These are phyloP conservation scores for Bassia scoparia DNA, from an alignment of 148 eudicot species.

Conservation along the genomic window DNA sequence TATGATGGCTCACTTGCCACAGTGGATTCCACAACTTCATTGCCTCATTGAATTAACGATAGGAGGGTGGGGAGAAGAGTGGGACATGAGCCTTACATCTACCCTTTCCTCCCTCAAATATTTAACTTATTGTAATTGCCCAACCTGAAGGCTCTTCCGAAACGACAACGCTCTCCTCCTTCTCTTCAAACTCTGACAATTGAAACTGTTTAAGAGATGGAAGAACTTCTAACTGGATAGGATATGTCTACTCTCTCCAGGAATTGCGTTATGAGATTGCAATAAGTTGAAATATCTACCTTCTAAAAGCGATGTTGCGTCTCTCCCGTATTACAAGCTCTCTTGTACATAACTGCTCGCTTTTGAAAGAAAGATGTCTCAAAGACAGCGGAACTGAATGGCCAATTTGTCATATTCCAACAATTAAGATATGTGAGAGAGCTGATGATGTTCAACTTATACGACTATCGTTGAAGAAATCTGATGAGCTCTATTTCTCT, in stretches of 20 bases:
- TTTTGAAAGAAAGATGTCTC: not conserved
- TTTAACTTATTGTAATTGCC: not conserved
- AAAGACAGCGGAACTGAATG: slow-evolving; percentile 7
- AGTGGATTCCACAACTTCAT: slow-evolving; percentile 13
- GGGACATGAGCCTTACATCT: slow-evolving; percentile 5
- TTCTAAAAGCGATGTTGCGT: not conserved
- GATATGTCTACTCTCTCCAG: slow-evolving; percentile 5
- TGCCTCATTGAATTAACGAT: not conserved
- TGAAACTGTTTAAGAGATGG: not conserved
- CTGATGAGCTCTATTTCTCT: too few relatives aligned
- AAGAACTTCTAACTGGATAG: slow-evolving; percentile 18
- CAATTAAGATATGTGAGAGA: too few relatives aligned
- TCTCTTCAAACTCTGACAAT: not conserved
- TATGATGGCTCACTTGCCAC: not conserved
- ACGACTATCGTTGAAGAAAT: too few relatives aligned
- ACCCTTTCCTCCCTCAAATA: not conserved
- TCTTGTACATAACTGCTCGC: not conserved
- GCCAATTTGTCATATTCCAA: too few relatives aligned
- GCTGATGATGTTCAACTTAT: too few relatives aligned
- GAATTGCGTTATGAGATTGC: slow-evolving; percentile 1
- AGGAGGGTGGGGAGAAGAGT: not conserved
- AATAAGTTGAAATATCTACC: slow-evolving; percentile 13
- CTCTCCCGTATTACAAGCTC: not conserved
- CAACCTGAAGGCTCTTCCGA: slow-evolving; percentile 1
- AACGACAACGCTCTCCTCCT: not conserved